Conservation (phyloP, 805 yeast species). For the Wickerhamiella brachini region DNA sequence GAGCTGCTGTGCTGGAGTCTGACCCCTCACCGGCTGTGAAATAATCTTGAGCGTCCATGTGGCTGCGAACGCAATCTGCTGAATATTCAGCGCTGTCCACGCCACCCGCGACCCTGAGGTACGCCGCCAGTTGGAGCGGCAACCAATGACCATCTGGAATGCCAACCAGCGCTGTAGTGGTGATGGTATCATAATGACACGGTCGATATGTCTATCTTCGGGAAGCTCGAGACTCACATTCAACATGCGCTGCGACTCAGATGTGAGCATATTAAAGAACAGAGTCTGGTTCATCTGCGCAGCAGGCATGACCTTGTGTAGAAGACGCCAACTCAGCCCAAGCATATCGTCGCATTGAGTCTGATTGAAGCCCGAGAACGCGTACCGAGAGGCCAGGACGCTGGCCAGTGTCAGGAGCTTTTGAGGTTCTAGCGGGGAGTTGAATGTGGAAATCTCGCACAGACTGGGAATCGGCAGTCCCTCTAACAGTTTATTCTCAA, state of each 20-base stretch:
- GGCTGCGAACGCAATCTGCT: slow-evolving; percentile 59
- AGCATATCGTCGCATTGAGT: slow-evolving; percentile 58
- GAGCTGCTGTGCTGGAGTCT: slow-evolving; percentile 30
- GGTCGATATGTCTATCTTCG: slow-evolving; percentile 53
- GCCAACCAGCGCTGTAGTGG: slow-evolving; percentile 52
- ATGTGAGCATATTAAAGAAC: slow-evolving; percentile 33
- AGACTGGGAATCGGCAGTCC: not conserved
- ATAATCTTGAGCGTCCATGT: slow-evolving; percentile 46
- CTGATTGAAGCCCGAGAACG: slow-evolving; percentile 56
- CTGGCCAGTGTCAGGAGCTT: slow-evolving; percentile 27
- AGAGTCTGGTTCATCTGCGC: slow-evolving; percentile 19
- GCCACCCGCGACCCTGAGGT: slow-evolving; percentile 36
- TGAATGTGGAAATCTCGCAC: not conserved
- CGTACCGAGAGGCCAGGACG: slow-evolving; percentile 51
- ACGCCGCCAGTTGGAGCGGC: slow-evolving; percentile 32
- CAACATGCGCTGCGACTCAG: slow-evolving; percentile 64
- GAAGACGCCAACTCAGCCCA: slow-evolving; percentile 38
- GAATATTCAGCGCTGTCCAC: slow-evolving; percentile 49
- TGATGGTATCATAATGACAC: slow-evolving; percentile 61
- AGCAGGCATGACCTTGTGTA: slow-evolving; percentile 21
- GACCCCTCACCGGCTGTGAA: slow-evolving; percentile 11
- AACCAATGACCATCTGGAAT: slow-evolving; percentile 55
- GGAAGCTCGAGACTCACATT: slow-evolving; percentile 57
- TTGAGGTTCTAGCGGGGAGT: not conserved
- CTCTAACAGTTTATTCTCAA: not conserved